phyloP scores from a whole-genome alignment of 805 yeast genomes.

The Metschnikowia matae region DNA sequence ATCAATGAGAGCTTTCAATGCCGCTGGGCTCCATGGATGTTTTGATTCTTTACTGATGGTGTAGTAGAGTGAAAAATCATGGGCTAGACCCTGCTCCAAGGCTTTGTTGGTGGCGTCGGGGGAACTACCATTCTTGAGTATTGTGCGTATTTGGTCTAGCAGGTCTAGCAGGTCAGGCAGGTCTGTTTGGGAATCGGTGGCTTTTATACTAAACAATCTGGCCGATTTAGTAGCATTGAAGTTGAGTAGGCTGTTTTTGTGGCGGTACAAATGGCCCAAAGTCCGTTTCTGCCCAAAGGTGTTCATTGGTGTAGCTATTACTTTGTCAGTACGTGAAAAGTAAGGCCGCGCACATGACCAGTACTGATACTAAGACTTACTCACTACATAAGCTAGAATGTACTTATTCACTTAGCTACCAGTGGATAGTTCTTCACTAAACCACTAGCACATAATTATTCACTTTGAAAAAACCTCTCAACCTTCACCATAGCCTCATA shows the following conservation, averaged over 20 bases:
- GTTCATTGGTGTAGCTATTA: background rate
- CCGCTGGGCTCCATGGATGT: conserved; percentile 14
- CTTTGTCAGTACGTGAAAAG: background rate
- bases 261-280: background rate
- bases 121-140: background rate
- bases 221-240: background rate
- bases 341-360: background rate
- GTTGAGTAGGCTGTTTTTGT: background rate
- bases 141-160: conserved; percentile 9
- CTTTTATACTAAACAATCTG: background rate
- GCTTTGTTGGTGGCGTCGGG: conserved; percentile 17
- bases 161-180: no score
- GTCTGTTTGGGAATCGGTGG: conserved; percentile 5
- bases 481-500: background rate
- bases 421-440: no score
- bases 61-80: conserved; percentile 29
- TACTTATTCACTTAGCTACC: background rate
- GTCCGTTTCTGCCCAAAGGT: background rate
- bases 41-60: conserved; percentile 14
- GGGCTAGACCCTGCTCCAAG: conserved; percentile 19
- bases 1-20: conserved; percentile 13
- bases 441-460: no score
- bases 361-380: background rate
- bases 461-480: no score
- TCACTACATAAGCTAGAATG: background rate